Evolutionary conservation across 2,329 filamentous ascomycete genomes (phyloP), one percentile per base, ranked within the genome.

Genomic region (Venturia oleaginea): DNA sequence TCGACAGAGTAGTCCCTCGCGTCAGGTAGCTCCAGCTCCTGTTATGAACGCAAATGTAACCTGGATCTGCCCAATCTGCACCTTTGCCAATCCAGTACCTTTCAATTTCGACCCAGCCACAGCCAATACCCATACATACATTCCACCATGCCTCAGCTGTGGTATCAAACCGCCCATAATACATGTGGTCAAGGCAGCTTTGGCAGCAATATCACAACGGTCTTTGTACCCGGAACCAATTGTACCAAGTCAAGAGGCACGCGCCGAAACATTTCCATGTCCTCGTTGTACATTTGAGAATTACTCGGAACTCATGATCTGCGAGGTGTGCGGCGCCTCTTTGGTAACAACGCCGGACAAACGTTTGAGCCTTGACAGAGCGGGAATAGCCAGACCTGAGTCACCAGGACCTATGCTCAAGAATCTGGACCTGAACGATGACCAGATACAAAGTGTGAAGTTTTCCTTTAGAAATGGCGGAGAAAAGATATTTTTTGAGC

Each of bases 61-160:
- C 4, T 97, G 93, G 93, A 87, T 97, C 24, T 97, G 93, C 77
- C 89, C 90, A 1, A 97, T 97, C 71, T 97, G 93, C 80, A 93
- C 90, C 69, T 95, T 96, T 72, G 93, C 92, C 11, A 97, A 97
- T 71, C 88, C 91, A 0, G 86, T 97, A 1, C 92, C 94, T 0
- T 90, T 90, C 43, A 97, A 96, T 74, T 97, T 97, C 73, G 93
- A 97, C 71, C 90, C 92, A 0, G 83, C 87, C 0, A 87, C 88
- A 2, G 91, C 91, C 10, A 94, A 85, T 67, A 84, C 87, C 24
- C 86, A 91, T 67, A 96, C 90, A 5, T 88, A 87, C 10, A 78
- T 96, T 27, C 89, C 92, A 3, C 91, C 93, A 69, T 99, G 94
- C 73, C 80, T 96, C 63, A 89, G 92, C 5, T 99, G 94, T 73